phyloP scores from a whole-genome alignment of 2,329 filamentous ascomycete species.

The Rhexocercosporidium sp. region DNA sequence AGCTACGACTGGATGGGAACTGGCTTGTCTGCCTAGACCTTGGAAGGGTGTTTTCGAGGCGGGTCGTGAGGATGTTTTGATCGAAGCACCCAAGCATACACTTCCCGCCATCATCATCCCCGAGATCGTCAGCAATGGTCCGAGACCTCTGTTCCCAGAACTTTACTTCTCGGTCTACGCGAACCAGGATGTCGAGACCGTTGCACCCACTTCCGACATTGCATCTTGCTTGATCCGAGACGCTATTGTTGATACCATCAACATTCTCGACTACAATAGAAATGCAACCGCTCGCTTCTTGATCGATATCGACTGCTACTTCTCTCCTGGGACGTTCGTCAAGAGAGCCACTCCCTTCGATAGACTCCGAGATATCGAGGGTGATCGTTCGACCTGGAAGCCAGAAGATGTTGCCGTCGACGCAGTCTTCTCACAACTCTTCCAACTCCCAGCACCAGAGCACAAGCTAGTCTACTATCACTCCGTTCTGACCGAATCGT shows the following conservation, averaged over 20 bases:
- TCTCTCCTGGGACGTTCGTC: constrained; percentile 86
- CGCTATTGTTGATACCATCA: constrained; percentile 88
- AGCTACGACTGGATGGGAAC: constrained; percentile 73
- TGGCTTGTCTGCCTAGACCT: constrained; percentile 71
- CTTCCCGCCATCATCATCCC: constrained; percentile 81
- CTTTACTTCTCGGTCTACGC: constrained; percentile 92
- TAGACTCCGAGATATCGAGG: constrained; percentile 73
- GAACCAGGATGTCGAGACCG: constrained; percentile 85
- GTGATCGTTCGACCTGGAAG: constrained; percentile 83
- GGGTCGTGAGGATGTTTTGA: constrained; percentile 64
- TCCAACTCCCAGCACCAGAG: constrained; percentile 84
- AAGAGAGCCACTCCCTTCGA: constrained; percentile 94
- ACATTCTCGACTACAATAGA: constrained; percentile 91
- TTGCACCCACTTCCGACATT: constrained; percentile 77
- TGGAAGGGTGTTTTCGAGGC: constrained; percentile 69
- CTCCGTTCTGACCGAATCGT: constrained; percentile 90
- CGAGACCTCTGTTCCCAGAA: constrained; percentile 84
- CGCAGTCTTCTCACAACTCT: constrained; percentile 93
- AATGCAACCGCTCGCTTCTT: constrained; percentile 85
- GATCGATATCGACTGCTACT: constrained; percentile 95
- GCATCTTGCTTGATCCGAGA: constrained; percentile 86
- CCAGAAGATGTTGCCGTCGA: constrained; percentile 98
- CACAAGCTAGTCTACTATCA: constrained; percentile 98
- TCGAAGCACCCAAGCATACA: constrained; percentile 70
- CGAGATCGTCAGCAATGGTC: constrained; percentile 73